A percentile compares a stretch with the other conserved stretches of the same genome.
These are phyloP conservation scores for Xerocomus spinulosus DNA, from an alignment of 768 basidiomycete genomes.

Conservation along the genomic window DNA sequence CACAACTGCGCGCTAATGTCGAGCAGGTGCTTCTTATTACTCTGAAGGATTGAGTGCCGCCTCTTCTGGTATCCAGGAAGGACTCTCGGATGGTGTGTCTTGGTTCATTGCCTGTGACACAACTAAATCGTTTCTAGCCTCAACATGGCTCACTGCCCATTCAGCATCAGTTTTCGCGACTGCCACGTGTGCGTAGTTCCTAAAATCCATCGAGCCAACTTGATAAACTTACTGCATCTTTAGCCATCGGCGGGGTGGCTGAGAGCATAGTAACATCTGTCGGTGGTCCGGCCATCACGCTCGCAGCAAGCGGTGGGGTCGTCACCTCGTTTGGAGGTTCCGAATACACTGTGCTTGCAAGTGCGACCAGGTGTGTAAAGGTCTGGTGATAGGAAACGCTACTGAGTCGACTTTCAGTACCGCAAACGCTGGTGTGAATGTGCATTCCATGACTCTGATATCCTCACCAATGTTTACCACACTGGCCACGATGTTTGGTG, in stretches of 20 bases:
- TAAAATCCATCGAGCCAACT: neutral
- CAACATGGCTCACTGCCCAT: slow-evolving; percentile 15
- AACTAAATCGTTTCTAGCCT: slow-evolving; percentile 8
- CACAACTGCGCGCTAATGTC: neutral
- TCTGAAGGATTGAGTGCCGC: slow-evolving; percentile 13
- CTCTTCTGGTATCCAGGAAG: slow-evolving; percentile 10
- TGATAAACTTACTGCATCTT: neutral
- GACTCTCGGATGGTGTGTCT: slow-evolving; percentile 17
- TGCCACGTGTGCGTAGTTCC: slow-evolving; percentile 24
- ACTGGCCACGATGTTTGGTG: slow-evolving; percentile 27
- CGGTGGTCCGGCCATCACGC: slow-evolving; percentile 57
- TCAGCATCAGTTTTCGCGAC: slow-evolving; percentile 10
- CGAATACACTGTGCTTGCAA: slow-evolving; percentile 43
- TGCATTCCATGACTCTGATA: slow-evolving; percentile 12
- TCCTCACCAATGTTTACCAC: slow-evolving; percentile 28
- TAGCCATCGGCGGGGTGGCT: slow-evolving; percentile 52
- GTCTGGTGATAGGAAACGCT: neutral
- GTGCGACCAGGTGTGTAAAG: slow-evolving; percentile 12
- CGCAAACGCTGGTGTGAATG: slow-evolving; percentile 12
- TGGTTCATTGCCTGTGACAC: neutral
- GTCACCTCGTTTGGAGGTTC: slow-evolving; percentile 52
- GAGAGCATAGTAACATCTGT: slow-evolving; percentile 53
- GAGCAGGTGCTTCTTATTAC: slow-evolving; percentile 17
- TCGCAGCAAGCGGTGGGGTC: slow-evolving; percentile 42
- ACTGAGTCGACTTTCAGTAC: slow-evolving; percentile 7